Conservation (phyloP, 164 flowering plant genomes). For the Buxus sempervirens region DNA sequence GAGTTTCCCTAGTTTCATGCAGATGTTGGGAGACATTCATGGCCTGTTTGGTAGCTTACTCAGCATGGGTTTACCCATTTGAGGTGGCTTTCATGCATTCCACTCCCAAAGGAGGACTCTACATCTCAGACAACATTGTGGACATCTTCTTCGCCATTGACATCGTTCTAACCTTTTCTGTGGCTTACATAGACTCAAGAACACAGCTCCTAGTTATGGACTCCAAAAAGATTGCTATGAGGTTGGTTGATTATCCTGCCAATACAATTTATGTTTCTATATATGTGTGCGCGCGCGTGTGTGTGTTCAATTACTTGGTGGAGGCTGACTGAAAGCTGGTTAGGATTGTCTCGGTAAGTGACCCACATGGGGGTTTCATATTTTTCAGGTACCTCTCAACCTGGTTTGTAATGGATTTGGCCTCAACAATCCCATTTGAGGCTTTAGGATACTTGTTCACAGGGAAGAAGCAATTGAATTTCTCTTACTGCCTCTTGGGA, state of each 20-base stretch:
- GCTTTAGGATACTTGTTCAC: conserved; percentile 50
- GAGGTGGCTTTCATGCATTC: conserved; percentile 65
- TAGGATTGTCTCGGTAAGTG: neutral
- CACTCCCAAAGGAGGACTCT: conserved; percentile 34
- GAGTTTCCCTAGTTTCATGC: conserved; percentile 9
- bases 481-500: conserved; percentile 55
- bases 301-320: too few relatives aligned
- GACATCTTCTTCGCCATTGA: conserved; percentile 68
- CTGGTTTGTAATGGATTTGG: conserved; percentile 92
- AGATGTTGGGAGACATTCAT: conserved; percentile 86
- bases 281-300: too few relatives aligned
- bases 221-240: conserved; percentile 50
- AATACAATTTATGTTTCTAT: too few relatives aligned
- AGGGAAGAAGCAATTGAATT: conserved; percentile 39
- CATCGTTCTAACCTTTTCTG: conserved; percentile 70
- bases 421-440: conserved; percentile 84
- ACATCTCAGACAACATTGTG: conserved; percentile 59
- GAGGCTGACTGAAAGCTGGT: too few relatives aligned
- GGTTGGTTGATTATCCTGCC: conserved; percentile 32
- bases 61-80: conserved; percentile 82
- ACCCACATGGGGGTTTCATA: neutral
- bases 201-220: conserved; percentile 70
- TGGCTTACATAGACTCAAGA: conserved; percentile 67
- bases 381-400: conserved; percentile 67
- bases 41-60: conserved; percentile 69